phyloP scores from a whole-genome alignment of 2,329 filamentous ascomycete genomes.

The Paecilomyces variotii region DNA sequence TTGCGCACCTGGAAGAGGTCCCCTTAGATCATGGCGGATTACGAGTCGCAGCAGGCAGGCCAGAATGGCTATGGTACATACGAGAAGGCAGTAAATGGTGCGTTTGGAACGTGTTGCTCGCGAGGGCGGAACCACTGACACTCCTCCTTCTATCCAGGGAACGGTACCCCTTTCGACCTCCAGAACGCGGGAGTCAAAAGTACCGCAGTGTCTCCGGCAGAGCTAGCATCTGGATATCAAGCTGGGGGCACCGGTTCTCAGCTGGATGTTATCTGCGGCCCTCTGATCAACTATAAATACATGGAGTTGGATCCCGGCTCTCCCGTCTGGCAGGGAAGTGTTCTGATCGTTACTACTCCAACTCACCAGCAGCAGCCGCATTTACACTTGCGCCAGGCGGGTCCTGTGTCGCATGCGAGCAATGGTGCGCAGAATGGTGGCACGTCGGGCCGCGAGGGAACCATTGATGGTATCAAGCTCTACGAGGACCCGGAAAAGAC shows the following conservation, averaged over 20 bases:
- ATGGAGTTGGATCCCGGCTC: constrained; percentile 28
- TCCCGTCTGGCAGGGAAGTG: constrained; percentile 68
- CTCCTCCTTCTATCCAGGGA: not conserved
- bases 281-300: constrained; percentile 43
- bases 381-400: constrained; percentile 43
- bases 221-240: constrained; percentile 1
- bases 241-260: constrained; percentile 11
- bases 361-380: constrained; percentile 55
- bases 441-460: constrained; percentile 9
- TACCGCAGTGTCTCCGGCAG: not conserved
- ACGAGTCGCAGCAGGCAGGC: not conserved
- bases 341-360: constrained; percentile 71
- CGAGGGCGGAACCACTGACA: not conserved
- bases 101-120: not conserved
- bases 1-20: not conserved
- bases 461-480: constrained; percentile 45
- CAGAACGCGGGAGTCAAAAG: not conserved
- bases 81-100: not conserved
- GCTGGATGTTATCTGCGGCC: constrained; percentile 38
- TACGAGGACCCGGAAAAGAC: constrained; percentile 52
- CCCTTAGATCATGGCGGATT: not conserved
- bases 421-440: constrained; percentile 13
- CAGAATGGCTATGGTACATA: not conserved
- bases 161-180: not conserved
- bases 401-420: constrained; percentile 16